Percentiles rank a stretch among this genome's conserved stretches.
phyloP scores from a whole-genome alignment of 2,329 filamentous ascomycete genomes.

The Alternaria arborescens region DNA sequence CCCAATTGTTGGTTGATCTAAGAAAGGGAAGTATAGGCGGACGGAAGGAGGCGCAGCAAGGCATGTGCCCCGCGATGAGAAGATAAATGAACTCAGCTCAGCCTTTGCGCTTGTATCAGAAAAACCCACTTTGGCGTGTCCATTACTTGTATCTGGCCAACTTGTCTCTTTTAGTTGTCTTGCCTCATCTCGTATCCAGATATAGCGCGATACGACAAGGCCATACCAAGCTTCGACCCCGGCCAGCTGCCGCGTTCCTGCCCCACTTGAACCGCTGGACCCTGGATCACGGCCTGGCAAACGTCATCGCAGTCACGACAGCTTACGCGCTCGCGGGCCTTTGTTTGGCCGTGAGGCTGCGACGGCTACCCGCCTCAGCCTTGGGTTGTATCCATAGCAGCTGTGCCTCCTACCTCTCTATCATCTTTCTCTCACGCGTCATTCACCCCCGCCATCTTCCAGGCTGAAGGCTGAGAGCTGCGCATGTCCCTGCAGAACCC shows the following conservation, averaged over 20 bases:
- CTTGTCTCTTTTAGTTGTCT: background rate
- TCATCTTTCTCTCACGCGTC: background rate
- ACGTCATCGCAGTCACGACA: slow-evolving; percentile 25
- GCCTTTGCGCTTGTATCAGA: slow-evolving; percentile 2
- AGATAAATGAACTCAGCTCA: slow-evolving; percentile 15
- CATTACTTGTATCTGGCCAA: background rate
- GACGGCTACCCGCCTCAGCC: slow-evolving; percentile 7
- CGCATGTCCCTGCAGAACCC: background rate
- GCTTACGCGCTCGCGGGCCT: slow-evolving; percentile 25
- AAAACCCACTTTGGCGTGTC: background rate
- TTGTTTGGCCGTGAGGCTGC: slow-evolving; percentile 19
- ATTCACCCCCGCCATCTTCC: background rate
- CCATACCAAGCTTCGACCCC: slow-evolving; percentile 5
- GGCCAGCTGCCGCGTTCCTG: slow-evolving; percentile 5
- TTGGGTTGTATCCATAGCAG: background rate
- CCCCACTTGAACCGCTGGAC: slow-evolving; percentile 26
- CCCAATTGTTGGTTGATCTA: slow-evolving; percentile 14
- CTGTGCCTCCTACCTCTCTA: background rate
- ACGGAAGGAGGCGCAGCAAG: slow-evolving; percentile 23
- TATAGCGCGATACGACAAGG: slow-evolving; percentile 9
- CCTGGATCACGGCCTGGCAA: slow-evolving; percentile 9
- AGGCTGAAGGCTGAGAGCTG: background rate
- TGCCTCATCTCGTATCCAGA: background rate
- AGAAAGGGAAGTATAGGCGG: slow-evolving; percentile 14
- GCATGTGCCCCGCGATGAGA: slow-evolving; percentile 16